Conservation (phyloP, 306 rosid genomes). For the Dryas drummondii region DNA sequence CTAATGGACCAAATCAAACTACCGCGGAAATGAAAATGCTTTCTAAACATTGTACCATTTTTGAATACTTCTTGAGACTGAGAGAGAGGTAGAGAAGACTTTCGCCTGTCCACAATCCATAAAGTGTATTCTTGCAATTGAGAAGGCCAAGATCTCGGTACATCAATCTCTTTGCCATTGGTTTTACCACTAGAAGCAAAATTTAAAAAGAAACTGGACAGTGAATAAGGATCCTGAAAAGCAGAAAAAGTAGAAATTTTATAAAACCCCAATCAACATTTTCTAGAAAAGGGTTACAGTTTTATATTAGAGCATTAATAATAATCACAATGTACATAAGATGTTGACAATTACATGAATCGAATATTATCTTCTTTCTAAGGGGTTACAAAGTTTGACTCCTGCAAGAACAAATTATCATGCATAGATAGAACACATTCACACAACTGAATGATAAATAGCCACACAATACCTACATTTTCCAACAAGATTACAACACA, state of each 20-base stretch:
- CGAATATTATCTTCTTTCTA: background rate
- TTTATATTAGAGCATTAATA: background rate
- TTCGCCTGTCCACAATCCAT: slow-evolving; percentile 59
- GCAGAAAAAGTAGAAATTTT: slow-evolving; percentile 23
- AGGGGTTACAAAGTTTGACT: background rate
- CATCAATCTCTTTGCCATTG: slow-evolving; percentile 40
- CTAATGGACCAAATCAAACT: slow-evolving; percentile 24
- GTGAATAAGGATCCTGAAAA: slow-evolving; percentile 64
- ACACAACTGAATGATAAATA: background rate
- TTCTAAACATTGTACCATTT: slow-evolving; percentile 49
- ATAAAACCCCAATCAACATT: slow-evolving; percentile 5
- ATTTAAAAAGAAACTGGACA: slow-evolving; percentile 51
- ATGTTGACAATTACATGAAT: background rate
- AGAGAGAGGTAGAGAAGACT: slow-evolving; percentile 53
- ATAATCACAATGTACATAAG: background rate
- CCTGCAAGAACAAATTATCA: background rate
- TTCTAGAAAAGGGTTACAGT: slow-evolving; percentile 24
- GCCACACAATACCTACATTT: background rate
- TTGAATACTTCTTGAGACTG: slow-evolving; percentile 59
- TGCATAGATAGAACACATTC: slow-evolving; percentile 1
- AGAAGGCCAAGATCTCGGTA: slow-evolving; percentile 63
- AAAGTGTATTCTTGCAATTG: slow-evolving; percentile 56
- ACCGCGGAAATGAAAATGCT: background rate
- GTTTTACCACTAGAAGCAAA: slow-evolving; percentile 36
- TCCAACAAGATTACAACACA: slow-evolving; percentile 3